A percentile compares a stretch with the other conserved stretches of the same genome.
Conservation (phyloP, 345 rosid genomes). For the Aquilaria sinensis region DNA sequence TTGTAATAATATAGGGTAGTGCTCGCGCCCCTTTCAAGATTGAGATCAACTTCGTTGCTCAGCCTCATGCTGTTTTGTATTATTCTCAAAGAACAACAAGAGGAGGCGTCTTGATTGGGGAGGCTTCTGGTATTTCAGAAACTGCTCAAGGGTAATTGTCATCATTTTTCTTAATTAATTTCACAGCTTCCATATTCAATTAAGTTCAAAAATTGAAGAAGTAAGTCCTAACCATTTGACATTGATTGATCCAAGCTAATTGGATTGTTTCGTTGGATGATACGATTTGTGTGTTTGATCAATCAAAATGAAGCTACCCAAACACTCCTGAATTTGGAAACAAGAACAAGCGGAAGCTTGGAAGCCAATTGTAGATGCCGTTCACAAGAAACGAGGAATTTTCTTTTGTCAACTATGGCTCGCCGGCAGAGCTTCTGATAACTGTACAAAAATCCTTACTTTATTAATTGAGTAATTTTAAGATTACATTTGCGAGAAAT, state of each 20-base stretch:
- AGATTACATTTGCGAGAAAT: no score
- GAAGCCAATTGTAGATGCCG: conserved; percentile 28
- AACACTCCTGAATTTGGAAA: conserved; percentile 15
- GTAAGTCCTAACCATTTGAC: no score
- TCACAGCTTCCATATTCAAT: no score
- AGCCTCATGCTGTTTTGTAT: neutral
- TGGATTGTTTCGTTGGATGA: no score
- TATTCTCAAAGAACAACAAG: conserved; percentile 3
- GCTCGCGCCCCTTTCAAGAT: neutral
- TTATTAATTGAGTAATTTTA: no score
- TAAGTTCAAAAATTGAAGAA: no score
- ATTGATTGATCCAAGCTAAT: no score
- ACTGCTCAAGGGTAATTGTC: neutral
- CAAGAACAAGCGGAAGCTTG: conserved; percentile 18
- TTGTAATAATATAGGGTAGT: neutral
- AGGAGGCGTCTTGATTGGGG: neutral
- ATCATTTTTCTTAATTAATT: neutral
- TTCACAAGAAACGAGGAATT: conserved; percentile 22
- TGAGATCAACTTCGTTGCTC: conserved; percentile 1
- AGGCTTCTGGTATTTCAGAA: conserved; percentile 1
- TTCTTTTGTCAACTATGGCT: conserved; percentile 32
- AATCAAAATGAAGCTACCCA: conserved; percentile 11
- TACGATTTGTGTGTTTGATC: neutral
- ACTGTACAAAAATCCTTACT: neutral
- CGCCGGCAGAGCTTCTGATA: conserved; percentile 8